Evolutionary conservation across 768 basidiomycete species (phyloP), one percentile per base, ranked within the genome.

Genomic region (Rhizopogon roseolus): DNA sequence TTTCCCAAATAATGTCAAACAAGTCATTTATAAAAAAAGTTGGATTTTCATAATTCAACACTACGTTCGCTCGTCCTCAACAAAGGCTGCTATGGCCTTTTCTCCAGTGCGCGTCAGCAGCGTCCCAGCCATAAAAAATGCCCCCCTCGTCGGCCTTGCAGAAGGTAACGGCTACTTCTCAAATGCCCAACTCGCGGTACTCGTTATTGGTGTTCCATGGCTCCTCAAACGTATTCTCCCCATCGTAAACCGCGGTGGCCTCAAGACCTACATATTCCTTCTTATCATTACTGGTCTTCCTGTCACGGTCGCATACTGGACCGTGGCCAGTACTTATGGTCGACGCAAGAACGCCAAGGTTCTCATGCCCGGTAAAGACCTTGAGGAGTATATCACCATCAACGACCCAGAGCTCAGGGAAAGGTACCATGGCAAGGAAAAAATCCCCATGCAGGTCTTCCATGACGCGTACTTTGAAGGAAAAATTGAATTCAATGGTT

Each of bases 371-470:
- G 86, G 86, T 56, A 90, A 87, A 71, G 81, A 88, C 62, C 83
- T 97, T 55, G 88, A 90, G 61, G 81, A 89, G 60, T 99, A 98
- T 69, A 89, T 98, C 65, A 88, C 85, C 42, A 87, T 98, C 74
- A 86, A 91, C 56, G 93, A 96, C 74, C 71, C 75, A 0, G 88
- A 85, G 55, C 80, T 98, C 66, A 90, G 84, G 75, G 76, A 78
- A 29, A 76, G 83, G 55, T 98, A 95, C 74, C 71, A 81, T 32
- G 88, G 85, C 59, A 90, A 86, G 72, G 81, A 85, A 62, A 98
- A 97, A 73, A 98, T 99, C 54, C 94, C 94, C 49, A 95, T 97
- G 87, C 96, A 99, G 73, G 73, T 90, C 60, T 96, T 97, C 79
- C 88, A 98, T 66, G 97, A 99, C 76, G 91, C 93, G 58, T 98